Evolutionary conservation across 805 yeast species (phyloP).

Genomic region (Myxozyma neotropica): DNA sequence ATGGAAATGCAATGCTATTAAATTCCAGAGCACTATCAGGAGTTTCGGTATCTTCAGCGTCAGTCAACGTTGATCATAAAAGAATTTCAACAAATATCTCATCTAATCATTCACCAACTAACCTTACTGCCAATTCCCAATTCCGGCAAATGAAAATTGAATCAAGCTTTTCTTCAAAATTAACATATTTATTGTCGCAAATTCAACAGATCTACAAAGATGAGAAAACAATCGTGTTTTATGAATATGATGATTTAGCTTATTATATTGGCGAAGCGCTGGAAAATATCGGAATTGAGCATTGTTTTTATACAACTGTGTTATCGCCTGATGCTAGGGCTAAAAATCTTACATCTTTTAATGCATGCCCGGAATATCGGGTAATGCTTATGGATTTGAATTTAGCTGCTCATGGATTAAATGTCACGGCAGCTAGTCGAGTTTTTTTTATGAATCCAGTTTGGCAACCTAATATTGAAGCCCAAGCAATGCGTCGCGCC

Average conservation of each 20-base stretch:
- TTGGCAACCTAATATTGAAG: slow-evolving; percentile 69
- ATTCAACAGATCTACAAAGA: slow-evolving; percentile 50
- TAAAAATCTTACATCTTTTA: slow-evolving; percentile 55
- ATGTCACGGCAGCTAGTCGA: slow-evolving; percentile 66
- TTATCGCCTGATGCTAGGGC: slow-evolving; percentile 56
- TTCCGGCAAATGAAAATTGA: slow-evolving; percentile 33
- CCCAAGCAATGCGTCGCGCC: slow-evolving; percentile 76
- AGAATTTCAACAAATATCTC: slow-evolving; percentile 9
- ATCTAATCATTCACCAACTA: background rate
- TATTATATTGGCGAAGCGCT: slow-evolving; percentile 65
- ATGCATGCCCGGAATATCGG: slow-evolving; percentile 51
- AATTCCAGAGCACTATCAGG: slow-evolving; percentile 23
- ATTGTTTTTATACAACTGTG: slow-evolving; percentile 66
- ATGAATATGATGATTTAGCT: slow-evolving; percentile 72
- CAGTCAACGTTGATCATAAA: background rate
- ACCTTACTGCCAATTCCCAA: slow-evolving; percentile 6
- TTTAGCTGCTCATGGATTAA: slow-evolving; percentile 69
- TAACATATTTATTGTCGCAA: slow-evolving; percentile 60
- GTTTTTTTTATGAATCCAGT: slow-evolving; percentile 74
- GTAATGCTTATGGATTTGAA: slow-evolving; percentile 66
- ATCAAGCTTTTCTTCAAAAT: slow-evolving; percentile 66
- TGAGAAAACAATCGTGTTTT: slow-evolving; percentile 63
- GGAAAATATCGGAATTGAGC: slow-evolving; percentile 62
- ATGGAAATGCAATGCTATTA: slow-evolving; percentile 40
- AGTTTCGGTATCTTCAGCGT: slow-evolving; percentile 13